A percentile compares a stretch with the other conserved stretches of the same genome.
Conservation (phyloP, 176 grass and related monocot genomes). For the Elymus sibiricus region DNA sequence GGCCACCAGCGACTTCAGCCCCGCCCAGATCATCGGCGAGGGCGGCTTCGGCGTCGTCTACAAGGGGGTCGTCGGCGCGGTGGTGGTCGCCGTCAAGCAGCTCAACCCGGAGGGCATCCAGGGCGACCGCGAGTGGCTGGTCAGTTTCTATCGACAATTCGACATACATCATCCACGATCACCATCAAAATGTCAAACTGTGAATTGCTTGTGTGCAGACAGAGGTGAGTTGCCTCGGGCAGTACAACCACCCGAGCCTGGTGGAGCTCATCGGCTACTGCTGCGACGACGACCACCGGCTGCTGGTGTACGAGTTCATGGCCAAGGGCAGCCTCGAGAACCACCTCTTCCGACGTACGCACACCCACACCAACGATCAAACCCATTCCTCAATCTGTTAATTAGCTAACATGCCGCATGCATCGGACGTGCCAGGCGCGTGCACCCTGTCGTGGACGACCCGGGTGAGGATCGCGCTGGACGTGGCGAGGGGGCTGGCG, state of each 20-base stretch:
- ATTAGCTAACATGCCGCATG: too few relatives aligned
- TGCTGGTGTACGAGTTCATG: constrained; percentile 88
- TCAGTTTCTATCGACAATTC: constrained; percentile 2
- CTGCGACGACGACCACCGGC: constrained; percentile 72
- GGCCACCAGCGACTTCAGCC: constrained; percentile 55
- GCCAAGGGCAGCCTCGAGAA: constrained; percentile 74
- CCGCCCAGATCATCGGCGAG: constrained; percentile 58
- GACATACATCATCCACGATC: neutral
- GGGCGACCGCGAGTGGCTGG: constrained; percentile 88
- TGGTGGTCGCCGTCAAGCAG: constrained; percentile 58
- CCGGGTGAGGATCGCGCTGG: constrained; percentile 45
- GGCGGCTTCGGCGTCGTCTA: constrained; percentile 84
- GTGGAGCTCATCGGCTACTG: constrained; percentile 84
- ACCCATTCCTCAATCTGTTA: too few relatives aligned
- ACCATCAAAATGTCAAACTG: too few relatives aligned
- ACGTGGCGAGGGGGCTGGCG: constrained; percentile 60
- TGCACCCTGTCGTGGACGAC: constrained; percentile 56
- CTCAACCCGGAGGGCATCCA: constrained; percentile 70
- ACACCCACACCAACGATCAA: too few relatives aligned
- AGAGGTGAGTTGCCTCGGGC: constrained; percentile 71
- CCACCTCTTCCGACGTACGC: constrained; percentile 68
- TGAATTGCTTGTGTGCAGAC: constrained; percentile 30
- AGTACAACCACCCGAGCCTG: constrained; percentile 59
- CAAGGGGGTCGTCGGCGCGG: constrained; percentile 36
- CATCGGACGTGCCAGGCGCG: neutral